Evolutionary conservation across 805 yeast species (phyloP).

Genomic region (Saccharomycopsis babjevae): DNA sequence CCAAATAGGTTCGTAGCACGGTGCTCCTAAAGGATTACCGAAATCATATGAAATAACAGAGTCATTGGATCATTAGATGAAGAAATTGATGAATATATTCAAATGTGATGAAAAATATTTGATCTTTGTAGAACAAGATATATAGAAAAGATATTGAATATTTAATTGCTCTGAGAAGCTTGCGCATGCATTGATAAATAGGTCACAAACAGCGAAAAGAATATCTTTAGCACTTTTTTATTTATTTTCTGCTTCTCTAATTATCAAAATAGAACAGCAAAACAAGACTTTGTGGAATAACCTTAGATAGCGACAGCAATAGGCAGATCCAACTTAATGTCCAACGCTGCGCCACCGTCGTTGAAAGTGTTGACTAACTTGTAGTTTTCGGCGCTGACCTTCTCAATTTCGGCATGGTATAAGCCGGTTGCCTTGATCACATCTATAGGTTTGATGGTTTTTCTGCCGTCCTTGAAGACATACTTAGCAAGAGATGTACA

Average conservation of each 20-base stretch:
- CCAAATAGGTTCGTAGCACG: background rate
- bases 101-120: no score
- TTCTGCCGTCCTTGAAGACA: slow-evolving; percentile 69
- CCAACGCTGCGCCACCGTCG: slow-evolving; percentile 29
- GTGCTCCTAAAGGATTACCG: background rate
- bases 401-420: slow-evolving; percentile 40
- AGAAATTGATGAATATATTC: background rate
- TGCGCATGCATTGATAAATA: background rate
- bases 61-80: background rate
- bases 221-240: background rate
- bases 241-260: background rate
- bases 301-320: background rate
- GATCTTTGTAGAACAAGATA: no score
- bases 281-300: no score
- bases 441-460: slow-evolving; percentile 59
- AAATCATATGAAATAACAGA: background rate
- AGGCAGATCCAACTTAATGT: slow-evolving; percentile 15
- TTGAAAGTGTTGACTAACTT: slow-evolving; percentile 30
- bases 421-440: slow-evolving; percentile 48
- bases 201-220: no score
- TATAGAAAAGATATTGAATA: background rate
- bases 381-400: slow-evolving; percentile 31
- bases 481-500: slow-evolving; percentile 63
- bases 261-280: background rate
- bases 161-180: background rate